Evolutionary conservation across 2,329 filamentous ascomycete genomes (phyloP), one percentile per base, ranked within the genome.

Genomic region (Botrytis pseudocinerea): DNA sequence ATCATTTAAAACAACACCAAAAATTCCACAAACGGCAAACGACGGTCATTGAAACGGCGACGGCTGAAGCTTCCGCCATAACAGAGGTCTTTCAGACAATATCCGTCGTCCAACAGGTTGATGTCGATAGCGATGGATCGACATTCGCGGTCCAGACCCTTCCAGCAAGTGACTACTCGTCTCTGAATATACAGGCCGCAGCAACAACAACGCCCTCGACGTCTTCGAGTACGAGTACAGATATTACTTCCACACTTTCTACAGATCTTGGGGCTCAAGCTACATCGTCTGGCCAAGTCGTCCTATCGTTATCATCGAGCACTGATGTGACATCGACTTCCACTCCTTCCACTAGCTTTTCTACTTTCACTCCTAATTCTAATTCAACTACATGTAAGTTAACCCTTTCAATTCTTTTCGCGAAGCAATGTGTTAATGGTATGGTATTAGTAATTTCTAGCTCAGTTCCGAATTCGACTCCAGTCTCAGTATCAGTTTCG

Each of bases 301-400:
- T 76, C 63, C 77, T 78, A 76, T 73, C 70, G 62, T 40, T 51
- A 72, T 40, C 73, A 74, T 76, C 77, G 63, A 76, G 73, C 77
- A 72, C 70, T 40, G 72, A 74, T 72, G 71, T 74, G 69, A 71
- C 74, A 40, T 73, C 72, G 73, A 78, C 78, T 68, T 76, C 78
- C 76, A 73, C 73, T 79, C 76, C 70, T 77, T 79, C 76, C 42
- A 75, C 76, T 40, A 77, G 68, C 70, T 80, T 80, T 76, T 70
- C 78, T 72, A 79, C 78, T 18, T 71, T 77, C 73, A 71, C 71
- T 74, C 75, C 73, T 71, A 76, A 70, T 72, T 75, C 77, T 78
- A 81, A 80, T 80, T 78, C 78, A 64, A 79, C 78, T 57, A 76
- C 76, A 57, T 75, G 79, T 80, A 74, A 76, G 79, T 74, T 48